phyloP scores from a whole-genome alignment of 768 basidiomycete genomes.

The Coprinopsis sp. region DNA sequence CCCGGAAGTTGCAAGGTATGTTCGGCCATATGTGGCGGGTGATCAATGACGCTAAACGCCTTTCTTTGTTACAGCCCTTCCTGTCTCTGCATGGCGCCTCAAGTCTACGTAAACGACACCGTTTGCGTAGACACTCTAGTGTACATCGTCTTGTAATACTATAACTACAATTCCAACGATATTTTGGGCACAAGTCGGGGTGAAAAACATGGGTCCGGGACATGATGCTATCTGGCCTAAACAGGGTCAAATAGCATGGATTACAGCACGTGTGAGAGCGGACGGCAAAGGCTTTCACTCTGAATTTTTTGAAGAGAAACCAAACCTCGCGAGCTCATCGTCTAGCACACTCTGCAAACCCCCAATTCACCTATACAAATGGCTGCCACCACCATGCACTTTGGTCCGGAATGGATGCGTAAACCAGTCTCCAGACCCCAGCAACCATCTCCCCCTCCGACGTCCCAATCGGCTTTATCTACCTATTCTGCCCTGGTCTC shows the following conservation, averaged over 20 bases:
- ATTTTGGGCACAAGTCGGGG: background rate
- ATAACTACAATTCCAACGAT: background rate
- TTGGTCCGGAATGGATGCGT: constrained; percentile 93
- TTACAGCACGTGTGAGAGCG: constrained; percentile 39
- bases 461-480: constrained; percentile 45
- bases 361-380: constrained; percentile 27
- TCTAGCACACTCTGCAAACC: constrained; percentile 17
- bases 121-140: background rate
- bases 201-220: background rate
- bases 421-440: constrained; percentile 49
- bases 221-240: too few relatives aligned
- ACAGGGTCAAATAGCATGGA: constrained; percentile 22
- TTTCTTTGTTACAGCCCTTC: constrained; percentile 45
- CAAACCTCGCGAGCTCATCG: constrained; percentile 17
- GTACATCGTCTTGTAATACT: background rate
- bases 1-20: constrained; percentile 82
- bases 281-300: constrained; percentile 19
- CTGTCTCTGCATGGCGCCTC: constrained; percentile 68
- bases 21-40: background rate
- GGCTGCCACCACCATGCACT: constrained; percentile 75
- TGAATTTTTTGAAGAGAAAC: constrained; percentile 31
- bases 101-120: constrained; percentile 35
- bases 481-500: constrained; percentile 72
- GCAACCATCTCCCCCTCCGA: constrained; percentile 56
- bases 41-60: background rate